These are phyloP conservation scores for Fibroporia radiculosa DNA, from an alignment of 768 basidiomycete species.

Conservation along the genomic window DNA sequence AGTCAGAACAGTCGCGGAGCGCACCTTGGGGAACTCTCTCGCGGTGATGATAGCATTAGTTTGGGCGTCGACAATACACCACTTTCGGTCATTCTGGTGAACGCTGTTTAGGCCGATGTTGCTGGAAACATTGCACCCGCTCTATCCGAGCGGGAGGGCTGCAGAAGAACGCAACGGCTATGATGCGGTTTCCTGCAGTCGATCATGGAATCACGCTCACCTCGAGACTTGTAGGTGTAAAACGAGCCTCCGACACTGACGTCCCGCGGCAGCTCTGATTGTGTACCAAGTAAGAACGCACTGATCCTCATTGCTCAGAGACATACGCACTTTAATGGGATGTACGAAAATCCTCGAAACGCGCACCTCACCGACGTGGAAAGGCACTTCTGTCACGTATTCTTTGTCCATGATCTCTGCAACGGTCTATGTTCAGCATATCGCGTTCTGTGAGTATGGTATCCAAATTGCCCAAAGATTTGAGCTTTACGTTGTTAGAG, in stretches of 20 bases:
- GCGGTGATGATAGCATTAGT: constrained; percentile 57
- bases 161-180: background rate
- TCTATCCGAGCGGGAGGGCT: background rate
- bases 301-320: background rate
- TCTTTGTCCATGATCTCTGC: background rate
- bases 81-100: constrained; percentile 60
- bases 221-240: constrained; percentile 59
- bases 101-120: background rate
- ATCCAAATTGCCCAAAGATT: background rate
- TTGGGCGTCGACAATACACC: constrained; percentile 57
- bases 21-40: constrained; percentile 52
- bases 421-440: background rate
- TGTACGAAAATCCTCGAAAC: constrained; percentile 49
- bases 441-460: background rate
- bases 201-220: constrained; percentile 28
- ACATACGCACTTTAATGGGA: constrained; percentile 16
- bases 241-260: constrained; percentile 46
- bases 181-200: background rate
- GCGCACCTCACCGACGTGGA: constrained; percentile 25
- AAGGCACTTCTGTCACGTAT: constrained; percentile 13
- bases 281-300: background rate
- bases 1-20: constrained; percentile 3
- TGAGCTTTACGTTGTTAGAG: background rate
- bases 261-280: constrained; percentile 65
- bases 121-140: background rate